phyloP scores from a whole-genome alignment of 257 asterid species.

The Gardenia jasminoides region DNA sequence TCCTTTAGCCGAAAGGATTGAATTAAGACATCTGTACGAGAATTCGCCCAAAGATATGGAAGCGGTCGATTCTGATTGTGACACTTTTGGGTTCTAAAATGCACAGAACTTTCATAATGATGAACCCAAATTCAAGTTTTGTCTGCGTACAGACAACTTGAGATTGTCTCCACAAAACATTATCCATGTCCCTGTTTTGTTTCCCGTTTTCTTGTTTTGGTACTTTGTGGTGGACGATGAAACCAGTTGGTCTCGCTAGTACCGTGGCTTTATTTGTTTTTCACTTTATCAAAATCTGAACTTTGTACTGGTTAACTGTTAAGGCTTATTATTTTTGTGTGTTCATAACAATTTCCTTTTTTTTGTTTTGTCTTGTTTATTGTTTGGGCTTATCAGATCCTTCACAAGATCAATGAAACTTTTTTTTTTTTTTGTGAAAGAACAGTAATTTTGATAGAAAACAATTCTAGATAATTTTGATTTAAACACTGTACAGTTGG shows the following conservation, averaged over 20 bases:
- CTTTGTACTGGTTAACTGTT: no score
- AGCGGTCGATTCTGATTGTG: not conserved
- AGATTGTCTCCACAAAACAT: not conserved
- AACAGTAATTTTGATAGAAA: not conserved
- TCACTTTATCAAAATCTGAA: no score
- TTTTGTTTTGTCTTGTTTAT: no score
- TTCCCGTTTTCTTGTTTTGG: not conserved
- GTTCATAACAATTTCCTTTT: not conserved
- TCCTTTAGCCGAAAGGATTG: slow-evolving; percentile 12
- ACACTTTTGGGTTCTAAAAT: not conserved
- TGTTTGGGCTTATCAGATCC: not conserved
- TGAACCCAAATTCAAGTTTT: not conserved
- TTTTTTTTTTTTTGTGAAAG: no score
- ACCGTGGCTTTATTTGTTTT: no score
- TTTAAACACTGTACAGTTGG: not conserved
- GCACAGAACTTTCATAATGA: not conserved
- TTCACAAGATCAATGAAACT: not conserved
- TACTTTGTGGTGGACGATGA: not conserved
- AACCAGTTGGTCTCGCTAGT: no score
- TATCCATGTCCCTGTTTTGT: not conserved
- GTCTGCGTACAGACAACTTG: not conserved
- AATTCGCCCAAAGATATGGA: not conserved
- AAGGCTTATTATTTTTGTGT: no score
- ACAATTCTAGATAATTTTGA: not conserved
- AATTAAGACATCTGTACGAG: not conserved